phyloP scores from a whole-genome alignment of 2,329 filamentous ascomycete genomes.

The Botryotinia narcissicola region DNA sequence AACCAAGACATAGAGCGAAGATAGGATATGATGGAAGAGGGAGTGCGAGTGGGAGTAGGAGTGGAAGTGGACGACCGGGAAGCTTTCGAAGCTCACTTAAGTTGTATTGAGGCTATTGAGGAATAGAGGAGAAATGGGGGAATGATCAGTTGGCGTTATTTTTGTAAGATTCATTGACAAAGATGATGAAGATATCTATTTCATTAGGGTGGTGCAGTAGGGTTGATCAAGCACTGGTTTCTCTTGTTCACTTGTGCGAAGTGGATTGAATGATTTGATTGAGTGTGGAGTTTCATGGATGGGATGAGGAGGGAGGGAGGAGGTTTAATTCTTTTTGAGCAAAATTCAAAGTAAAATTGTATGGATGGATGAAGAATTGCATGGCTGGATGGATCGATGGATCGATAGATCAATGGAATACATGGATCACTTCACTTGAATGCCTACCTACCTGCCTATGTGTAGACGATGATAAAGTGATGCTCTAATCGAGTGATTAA shows the following conservation, averaged over 20 bases:
- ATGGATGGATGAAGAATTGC: not conserved
- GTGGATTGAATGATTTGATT: not conserved
- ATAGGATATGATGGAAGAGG: slow-evolving; percentile 27
- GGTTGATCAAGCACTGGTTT: not conserved
- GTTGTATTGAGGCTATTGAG: slow-evolving; percentile 18
- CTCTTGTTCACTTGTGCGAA: not conserved
- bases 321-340: not conserved
- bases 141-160: not conserved
- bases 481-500: not conserved
- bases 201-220: not conserved
- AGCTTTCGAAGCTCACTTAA: slow-evolving; percentile 26
- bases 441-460: too few relatives aligned
- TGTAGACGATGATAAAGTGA: not conserved
- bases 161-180: not conserved
- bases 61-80: slow-evolving; percentile 14
- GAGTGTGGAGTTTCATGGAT: not conserved
- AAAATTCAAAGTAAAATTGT: not conserved
- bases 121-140: not conserved
- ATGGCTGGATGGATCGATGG: not conserved
- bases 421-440: not conserved
- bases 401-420: not conserved
- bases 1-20: slow-evolving; percentile 28
- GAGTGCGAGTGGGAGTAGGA: slow-evolving; percentile 25
- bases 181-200: not conserved
- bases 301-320: not conserved